These are phyloP conservation scores for Clavispora santaluciae DNA, from an alignment of 805 yeast genomes.

Conservation along the genomic window DNA sequence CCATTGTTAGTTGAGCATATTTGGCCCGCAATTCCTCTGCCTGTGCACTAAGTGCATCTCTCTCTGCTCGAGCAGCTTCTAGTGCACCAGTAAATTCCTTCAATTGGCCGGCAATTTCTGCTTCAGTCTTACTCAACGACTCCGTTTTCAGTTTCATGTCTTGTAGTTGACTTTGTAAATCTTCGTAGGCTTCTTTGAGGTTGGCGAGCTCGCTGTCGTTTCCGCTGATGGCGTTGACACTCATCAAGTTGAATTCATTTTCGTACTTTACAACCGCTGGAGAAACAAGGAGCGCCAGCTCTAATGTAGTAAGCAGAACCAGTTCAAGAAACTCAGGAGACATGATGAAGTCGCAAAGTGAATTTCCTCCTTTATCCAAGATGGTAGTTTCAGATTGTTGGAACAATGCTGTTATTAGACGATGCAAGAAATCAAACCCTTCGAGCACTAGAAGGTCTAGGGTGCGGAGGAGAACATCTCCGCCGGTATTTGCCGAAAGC, in stretches of 20 bases:
- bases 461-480: constrained; percentile 8
- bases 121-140: constrained; percentile 30
- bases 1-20: constrained; percentile 32
- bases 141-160: constrained; percentile 26
- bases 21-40: constrained; percentile 17
- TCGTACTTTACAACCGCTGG: constrained; percentile 13
- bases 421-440: constrained; percentile 33
- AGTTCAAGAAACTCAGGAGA: constrained; percentile 2
- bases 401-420: constrained; percentile 25
- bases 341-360: constrained; percentile 8
- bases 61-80: constrained; percentile 17
- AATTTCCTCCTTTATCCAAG: constrained; percentile 20
- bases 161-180: constrained; percentile 22
- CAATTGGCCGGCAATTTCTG: constrained; percentile 33
- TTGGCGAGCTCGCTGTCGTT: constrained; percentile 35
- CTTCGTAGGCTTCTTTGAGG: constrained; percentile 34
- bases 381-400: constrained; percentile 13
- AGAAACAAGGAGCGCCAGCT: constrained; percentile 4
- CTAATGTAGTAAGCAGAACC: constrained; percentile 2
- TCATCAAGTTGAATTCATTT: constrained; percentile 22
- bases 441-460: constrained; percentile 37
- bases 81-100: constrained; percentile 21
- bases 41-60: constrained; percentile 11
- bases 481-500: constrained; percentile 10
- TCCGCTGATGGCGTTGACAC: constrained; percentile 33